Conservation (phyloP, 805 yeast genomes). For the Lachancea thermotolerans region DNA sequence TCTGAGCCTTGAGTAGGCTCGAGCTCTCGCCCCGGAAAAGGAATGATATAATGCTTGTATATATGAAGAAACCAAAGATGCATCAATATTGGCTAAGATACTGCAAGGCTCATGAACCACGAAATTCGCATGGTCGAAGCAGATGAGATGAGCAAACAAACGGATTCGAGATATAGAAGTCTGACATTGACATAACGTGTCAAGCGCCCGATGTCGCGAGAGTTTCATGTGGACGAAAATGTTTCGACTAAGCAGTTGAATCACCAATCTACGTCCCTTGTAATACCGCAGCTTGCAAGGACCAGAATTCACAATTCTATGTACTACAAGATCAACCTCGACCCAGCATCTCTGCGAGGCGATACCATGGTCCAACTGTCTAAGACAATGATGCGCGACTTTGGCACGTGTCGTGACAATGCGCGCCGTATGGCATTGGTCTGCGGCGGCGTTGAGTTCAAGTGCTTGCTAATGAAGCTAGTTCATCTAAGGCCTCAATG, state of each 20-base stretch:
- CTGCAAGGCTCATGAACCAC: neutral
- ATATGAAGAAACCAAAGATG: neutral
- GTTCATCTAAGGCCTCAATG: conserved; percentile 64
- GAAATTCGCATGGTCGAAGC: neutral
- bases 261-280: conserved; percentile 29
- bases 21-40: neutral
- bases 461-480: conserved; percentile 66
- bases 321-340: conserved; percentile 28
- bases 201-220: conserved; percentile 17
- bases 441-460: conserved; percentile 31
- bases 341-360: conserved; percentile 23
- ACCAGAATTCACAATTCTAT: conserved; percentile 26
- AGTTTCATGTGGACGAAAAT: conserved; percentile 27
- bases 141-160: neutral
- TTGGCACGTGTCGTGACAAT: conserved; percentile 20
- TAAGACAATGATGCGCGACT: conserved; percentile 20
- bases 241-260: conserved; percentile 27
- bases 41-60: neutral
- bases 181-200: no score
- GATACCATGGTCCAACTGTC: conserved; percentile 22
- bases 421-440: conserved; percentile 14
- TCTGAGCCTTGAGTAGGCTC: conserved; percentile 13
- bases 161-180: no score
- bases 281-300: conserved; percentile 28
- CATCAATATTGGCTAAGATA: no score